Percentiles rank a stretch among this genome's conserved stretches.
Conservation (phyloP, 23 red algal genomes). For the Gracilariopsis chorda region DNA sequence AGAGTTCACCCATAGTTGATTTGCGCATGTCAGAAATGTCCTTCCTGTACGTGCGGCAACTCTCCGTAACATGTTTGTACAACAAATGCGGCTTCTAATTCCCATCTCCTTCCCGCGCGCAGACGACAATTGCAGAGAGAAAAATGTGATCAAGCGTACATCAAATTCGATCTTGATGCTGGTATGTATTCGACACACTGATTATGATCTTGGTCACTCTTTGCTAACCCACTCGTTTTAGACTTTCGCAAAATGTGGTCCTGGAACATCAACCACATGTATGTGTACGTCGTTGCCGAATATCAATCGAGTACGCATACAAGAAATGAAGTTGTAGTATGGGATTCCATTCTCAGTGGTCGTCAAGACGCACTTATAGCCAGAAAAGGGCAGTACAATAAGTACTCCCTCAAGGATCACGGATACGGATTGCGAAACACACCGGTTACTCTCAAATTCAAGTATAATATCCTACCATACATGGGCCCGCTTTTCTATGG, state of each 20-base stretch:
- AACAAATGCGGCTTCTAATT: background rate
- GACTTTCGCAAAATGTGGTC: constrained; percentile 54
- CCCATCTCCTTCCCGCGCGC: background rate
- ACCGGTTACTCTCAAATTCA: constrained; percentile 16
- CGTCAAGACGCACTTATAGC: background rate
- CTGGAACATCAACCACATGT: constrained; percentile 69
- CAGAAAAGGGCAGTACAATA: constrained; percentile 50
- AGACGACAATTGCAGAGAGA: constrained; percentile 29
- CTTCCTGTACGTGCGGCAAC: background rate
- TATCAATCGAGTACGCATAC: constrained; percentile 24
- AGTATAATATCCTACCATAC: constrained; percentile 62
- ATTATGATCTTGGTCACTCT: background rate
- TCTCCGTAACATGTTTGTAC: background rate
- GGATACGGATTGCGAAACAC: constrained; percentile 27
- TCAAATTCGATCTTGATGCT: constrained; percentile 56
- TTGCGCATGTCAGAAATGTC: constrained; percentile 31
- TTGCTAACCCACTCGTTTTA: background rate
- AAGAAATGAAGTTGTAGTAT: constrained; percentile 60
- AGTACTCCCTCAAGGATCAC: constrained; percentile 62
- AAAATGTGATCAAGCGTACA: constrained; percentile 55
- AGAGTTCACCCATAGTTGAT: background rate
- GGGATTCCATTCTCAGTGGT: constrained; percentile 50
- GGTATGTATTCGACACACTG: background rate
- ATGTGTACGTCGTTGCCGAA: constrained; percentile 64
- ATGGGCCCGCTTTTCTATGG: constrained; percentile 63